phyloP scores from a whole-genome alignment of 495 filamentous ascomycete genomes.

The Tuber borchii region DNA sequence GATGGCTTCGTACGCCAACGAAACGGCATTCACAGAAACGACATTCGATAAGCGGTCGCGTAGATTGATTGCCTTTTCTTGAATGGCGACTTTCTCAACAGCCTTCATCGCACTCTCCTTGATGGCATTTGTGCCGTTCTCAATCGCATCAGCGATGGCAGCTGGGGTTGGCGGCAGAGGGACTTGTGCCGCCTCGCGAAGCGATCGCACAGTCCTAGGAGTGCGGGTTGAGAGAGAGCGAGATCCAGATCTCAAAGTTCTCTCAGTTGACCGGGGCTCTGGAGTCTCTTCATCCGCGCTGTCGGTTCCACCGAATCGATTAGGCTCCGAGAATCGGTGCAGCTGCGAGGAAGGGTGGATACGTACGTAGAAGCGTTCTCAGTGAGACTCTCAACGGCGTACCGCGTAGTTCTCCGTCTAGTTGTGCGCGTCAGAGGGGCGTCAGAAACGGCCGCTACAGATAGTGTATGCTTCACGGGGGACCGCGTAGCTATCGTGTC shows the following conservation, averaged over 20 bases:
- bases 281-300: constrained; percentile 28
- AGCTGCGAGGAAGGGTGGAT: not conserved
- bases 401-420: constrained; percentile 33
- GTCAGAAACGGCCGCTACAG: constrained; percentile 12
- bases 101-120: constrained; percentile 50
- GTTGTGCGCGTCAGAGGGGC: constrained; percentile 32
- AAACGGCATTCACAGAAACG: constrained; percentile 56
- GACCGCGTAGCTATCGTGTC: constrained; percentile 57
- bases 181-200: constrained; percentile 48
- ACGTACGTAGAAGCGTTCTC: constrained; percentile 33
- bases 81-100: constrained; percentile 50
- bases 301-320: not conserved
- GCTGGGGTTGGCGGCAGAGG: constrained; percentile 77
- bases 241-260: constrained; percentile 36
- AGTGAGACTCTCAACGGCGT: constrained; percentile 13
- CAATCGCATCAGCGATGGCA: constrained; percentile 73
- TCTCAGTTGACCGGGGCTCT: constrained; percentile 26
- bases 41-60: constrained; percentile 65
- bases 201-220: constrained; percentile 51
- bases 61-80: constrained; percentile 52
- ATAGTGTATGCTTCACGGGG: constrained; percentile 62
- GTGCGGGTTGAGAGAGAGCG: constrained; percentile 49
- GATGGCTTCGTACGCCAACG: constrained; percentile 59
- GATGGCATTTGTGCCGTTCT: constrained; percentile 61
- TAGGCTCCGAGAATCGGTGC: not conserved